Percentiles rank a stretch among this genome's conserved stretches.
These are phyloP conservation scores for Kazachstania viticola DNA, from an alignment of 805 yeast genomes.

Conservation along the genomic window DNA sequence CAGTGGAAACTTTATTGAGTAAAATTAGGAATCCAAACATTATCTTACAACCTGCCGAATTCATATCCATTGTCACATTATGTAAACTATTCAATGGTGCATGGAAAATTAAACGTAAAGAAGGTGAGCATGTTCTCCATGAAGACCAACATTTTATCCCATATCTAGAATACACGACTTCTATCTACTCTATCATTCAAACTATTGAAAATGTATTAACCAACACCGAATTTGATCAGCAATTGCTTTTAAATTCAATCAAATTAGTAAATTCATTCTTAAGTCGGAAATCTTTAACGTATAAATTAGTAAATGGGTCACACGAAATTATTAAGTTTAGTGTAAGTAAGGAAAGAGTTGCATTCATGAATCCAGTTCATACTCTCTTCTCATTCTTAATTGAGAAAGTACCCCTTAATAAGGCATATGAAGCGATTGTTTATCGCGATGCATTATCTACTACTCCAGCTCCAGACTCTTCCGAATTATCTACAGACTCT, in stretches of 20 bases:
- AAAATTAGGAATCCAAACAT: constrained; percentile 24
- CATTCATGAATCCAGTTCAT: constrained; percentile 51
- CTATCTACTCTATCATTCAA: constrained; percentile 33
- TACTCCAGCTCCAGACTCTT: constrained; percentile 1
- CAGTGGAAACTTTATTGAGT: constrained; percentile 26
- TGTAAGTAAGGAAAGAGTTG: constrained; percentile 39
- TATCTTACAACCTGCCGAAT: constrained; percentile 28
- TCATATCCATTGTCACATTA: constrained; percentile 35
- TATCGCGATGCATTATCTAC: constrained; percentile 5
- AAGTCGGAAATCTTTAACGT: constrained; percentile 15
- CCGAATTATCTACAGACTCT: neutral
- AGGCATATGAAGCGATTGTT: constrained; percentile 13
- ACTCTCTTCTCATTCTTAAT: constrained; percentile 37
- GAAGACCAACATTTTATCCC: constrained; percentile 41
- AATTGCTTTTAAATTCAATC: constrained; percentile 25
- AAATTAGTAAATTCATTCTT: constrained; percentile 25
- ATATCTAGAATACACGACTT: constrained; percentile 38
- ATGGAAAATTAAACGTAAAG: constrained; percentile 43
- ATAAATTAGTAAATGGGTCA: constrained; percentile 16
- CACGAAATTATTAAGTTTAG: constrained; percentile 25
- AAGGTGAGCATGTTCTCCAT: constrained; percentile 57
- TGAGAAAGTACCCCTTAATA: constrained; percentile 18
- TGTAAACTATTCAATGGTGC: constrained; percentile 47
- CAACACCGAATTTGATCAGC: constrained; percentile 7
- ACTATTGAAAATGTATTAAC: constrained; percentile 24